These are phyloP conservation scores for Aeminium ludgeri DNA, from an alignment of 495 filamentous ascomycete genomes.

Conservation along the genomic window DNA sequence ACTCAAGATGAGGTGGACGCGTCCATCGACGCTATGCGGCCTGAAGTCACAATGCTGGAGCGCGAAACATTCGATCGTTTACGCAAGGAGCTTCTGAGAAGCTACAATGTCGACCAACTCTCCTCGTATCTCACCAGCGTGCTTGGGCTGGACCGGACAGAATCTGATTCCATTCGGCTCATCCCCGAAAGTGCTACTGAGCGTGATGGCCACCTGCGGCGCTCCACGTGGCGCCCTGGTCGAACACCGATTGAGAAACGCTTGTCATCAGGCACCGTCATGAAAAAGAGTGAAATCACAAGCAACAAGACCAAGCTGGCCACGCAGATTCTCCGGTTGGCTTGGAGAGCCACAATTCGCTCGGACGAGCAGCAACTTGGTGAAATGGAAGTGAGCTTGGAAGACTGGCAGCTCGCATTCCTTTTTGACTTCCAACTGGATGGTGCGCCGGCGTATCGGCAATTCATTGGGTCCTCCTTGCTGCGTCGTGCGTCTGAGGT, in stretches of 20 bases:
- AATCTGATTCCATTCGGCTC: too few relatives aligned
- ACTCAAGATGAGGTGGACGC: conserved; percentile 7
- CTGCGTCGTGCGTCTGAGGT: conserved; percentile 5
- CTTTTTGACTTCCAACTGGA: conserved; percentile 4
- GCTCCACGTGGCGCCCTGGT: conserved; percentile 5
- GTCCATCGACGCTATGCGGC: conserved; percentile 13
- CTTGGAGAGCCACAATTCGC: conserved; percentile 4
- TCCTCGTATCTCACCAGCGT: conserved; percentile 1
- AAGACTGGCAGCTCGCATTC: conserved; percentile 6
- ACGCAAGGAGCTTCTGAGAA: not conserved
- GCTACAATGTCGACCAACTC: conserved; percentile 10
- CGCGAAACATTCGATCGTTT: not conserved
- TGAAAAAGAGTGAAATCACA: conserved; percentile 1
- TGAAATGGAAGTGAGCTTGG: conserved; percentile 4
- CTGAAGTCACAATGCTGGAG: conserved; percentile 4
- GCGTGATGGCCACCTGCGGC: too few relatives aligned
- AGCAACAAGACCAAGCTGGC: conserved; percentile 5
- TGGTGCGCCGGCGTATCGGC: not conserved
- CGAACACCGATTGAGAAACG: conserved; percentile 7
- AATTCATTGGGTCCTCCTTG: conserved; percentile 5
- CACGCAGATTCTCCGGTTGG: conserved; percentile 7
- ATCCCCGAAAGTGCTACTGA: too few relatives aligned
- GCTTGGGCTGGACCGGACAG: not conserved
- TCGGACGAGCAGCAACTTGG: conserved; percentile 8
- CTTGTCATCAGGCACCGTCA: not conserved